phyloP scores from a whole-genome alignment of 257 asterid genomes.

The Leptodermis oblonga region DNA sequence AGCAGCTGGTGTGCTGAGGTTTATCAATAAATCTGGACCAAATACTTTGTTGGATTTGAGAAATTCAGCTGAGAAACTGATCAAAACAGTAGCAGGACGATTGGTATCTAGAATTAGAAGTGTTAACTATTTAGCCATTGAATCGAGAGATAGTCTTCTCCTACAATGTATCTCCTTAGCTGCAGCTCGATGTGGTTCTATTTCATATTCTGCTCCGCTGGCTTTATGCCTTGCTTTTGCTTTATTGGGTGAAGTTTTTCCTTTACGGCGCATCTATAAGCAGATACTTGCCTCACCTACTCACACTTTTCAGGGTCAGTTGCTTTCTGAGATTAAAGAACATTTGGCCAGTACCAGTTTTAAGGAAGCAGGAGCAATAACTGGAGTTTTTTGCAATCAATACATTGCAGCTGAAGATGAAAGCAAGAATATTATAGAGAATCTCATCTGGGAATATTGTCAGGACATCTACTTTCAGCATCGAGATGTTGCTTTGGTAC shows the following conservation, averaged over 20 bases:
- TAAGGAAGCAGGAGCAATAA: conserved; percentile 85
- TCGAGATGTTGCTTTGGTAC: conserved; percentile 49
- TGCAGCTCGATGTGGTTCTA: conserved; percentile 62
- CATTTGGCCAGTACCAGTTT: conserved; percentile 51
- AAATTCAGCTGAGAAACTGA: conserved; percentile 45
- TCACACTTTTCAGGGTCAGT: conserved; percentile 25
- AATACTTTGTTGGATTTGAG: conserved; percentile 45
- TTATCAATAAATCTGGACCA: conserved; percentile 58
- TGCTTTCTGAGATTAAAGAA: conserved; percentile 43
- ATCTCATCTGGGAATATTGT: conserved; percentile 74
- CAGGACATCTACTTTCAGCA: conserved; percentile 63
- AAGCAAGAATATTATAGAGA: conserved; percentile 51
- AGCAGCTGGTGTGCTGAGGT: conserved; percentile 79
- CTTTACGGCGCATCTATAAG: conserved; percentile 50
- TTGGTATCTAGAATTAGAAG: conserved; percentile 35
- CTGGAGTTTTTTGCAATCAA: conserved; percentile 72
- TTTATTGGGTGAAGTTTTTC: conserved; percentile 66
- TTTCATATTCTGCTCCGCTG: conserved; percentile 45
- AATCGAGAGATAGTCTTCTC: conserved; percentile 37
- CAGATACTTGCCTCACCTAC: conserved; percentile 38
- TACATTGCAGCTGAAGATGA: conserved; percentile 68
- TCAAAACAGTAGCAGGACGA: conserved; percentile 44
- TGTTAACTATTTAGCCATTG: conserved; percentile 21
- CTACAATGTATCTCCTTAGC: conserved; percentile 69
- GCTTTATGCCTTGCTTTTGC: conserved; percentile 57